Evolutionary conservation across 768 basidiomycete genomes (phyloP).

Genomic region (Pleurotus salmoneostramineus): DNA sequence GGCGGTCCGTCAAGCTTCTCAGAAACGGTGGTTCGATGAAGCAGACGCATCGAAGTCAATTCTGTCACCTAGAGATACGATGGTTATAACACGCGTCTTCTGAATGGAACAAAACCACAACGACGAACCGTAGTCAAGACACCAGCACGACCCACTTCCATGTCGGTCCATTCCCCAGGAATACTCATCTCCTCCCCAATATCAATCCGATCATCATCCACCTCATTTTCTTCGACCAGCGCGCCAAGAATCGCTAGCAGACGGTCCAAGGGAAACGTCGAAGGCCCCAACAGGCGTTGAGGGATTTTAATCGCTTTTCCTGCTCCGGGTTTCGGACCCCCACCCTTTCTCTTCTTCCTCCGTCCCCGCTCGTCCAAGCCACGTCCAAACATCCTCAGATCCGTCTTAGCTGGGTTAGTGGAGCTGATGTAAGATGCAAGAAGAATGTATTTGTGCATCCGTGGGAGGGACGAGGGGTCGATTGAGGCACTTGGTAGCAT

Average conservation of each 20-base stretch:
- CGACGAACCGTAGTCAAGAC: conserved; percentile 54
- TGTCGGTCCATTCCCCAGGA: conserved; percentile 72
- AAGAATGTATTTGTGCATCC: conserved; percentile 72
- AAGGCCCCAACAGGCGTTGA: conserved; percentile 77
- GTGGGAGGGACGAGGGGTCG: conserved; percentile 37
- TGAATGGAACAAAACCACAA: neutral
- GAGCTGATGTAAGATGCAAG: conserved; percentile 80
- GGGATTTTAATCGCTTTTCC: conserved; percentile 55
- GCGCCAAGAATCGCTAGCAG: conserved; percentile 77
- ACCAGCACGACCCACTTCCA: conserved; percentile 62
- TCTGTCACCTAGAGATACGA: conserved; percentile 52
- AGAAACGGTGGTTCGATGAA: conserved; percentile 57
- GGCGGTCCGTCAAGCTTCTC: conserved; percentile 70
- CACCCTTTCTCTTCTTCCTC: conserved; percentile 36
- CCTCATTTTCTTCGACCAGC: conserved; percentile 70
- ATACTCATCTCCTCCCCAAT: conserved; percentile 41
- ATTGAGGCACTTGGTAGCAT: neutral
- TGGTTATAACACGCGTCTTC: neutral
- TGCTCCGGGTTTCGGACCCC: conserved; percentile 30
- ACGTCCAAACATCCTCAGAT: conserved; percentile 80
- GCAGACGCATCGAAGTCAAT: conserved; percentile 56
- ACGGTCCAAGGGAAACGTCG: conserved; percentile 74
- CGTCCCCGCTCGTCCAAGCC: conserved; percentile 63
- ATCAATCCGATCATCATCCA: conserved; percentile 35
- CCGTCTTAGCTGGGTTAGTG: conserved; percentile 78